Evolutionary conservation across 768 basidiomycete species (phyloP).

Genomic region (Xanthoconium stramineum): DNA sequence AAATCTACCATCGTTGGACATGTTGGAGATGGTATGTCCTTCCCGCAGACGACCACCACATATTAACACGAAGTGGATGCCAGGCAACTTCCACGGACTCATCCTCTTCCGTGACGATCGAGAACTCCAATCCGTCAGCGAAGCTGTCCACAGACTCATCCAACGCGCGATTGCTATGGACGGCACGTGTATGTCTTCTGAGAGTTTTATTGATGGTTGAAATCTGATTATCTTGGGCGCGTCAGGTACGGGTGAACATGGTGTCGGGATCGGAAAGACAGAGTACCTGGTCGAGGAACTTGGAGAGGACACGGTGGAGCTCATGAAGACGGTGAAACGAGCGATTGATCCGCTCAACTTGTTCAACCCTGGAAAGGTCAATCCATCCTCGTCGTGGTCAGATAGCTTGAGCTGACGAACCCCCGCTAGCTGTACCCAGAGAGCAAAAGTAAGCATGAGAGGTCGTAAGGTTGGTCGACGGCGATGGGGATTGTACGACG

Average conservation of each 20-base stretch:
- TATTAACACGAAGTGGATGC: background rate
- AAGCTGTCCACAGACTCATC: constrained; percentile 68
- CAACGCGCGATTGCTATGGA: constrained; percentile 70
- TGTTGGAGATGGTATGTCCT: constrained; percentile 68
- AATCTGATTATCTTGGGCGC: background rate
- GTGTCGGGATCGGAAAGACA: constrained; percentile 83
- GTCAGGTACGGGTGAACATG: constrained; percentile 81
- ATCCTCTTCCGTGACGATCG: constrained; percentile 57
- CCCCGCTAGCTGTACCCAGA: constrained; percentile 19
- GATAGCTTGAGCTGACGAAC: background rate
- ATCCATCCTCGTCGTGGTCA: constrained; percentile 9
- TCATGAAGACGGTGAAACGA: constrained; percentile 84
- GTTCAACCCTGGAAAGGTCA: constrained; percentile 79
- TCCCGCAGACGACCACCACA: constrained; percentile 3
- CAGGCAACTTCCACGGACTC: constrained; percentile 48
- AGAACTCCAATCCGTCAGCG: constrained; percentile 52
- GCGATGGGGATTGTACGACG: too few species aligned
- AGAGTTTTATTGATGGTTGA: background rate
- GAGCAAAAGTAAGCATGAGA: background rate
- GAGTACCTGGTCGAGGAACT: constrained; percentile 82
- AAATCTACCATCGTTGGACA: constrained; percentile 77
- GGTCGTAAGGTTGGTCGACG: background rate
- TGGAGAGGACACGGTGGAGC: constrained; percentile 72
- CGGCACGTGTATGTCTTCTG: constrained; percentile 62
- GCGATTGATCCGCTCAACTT: constrained; percentile 77